phyloP scores from a whole-genome alignment of 176 grass and related monocot genomes.

The Alopecurus myosuroides region DNA sequence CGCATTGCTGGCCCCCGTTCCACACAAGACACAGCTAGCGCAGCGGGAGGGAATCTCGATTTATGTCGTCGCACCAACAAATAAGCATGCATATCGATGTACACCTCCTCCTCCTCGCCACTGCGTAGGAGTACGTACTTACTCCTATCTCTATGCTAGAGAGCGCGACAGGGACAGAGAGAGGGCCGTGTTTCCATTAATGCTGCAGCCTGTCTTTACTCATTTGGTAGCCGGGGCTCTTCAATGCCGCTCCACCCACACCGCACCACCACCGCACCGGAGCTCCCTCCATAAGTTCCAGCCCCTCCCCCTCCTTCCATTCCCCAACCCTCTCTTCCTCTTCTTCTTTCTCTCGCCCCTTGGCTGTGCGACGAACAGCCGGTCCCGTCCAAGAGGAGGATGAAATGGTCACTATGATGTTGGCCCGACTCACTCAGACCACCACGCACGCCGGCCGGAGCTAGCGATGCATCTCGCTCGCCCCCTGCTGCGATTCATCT shows the following conservation, averaged over 20 bases:
- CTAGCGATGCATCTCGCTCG: not conserved
- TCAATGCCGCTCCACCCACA: constrained; percentile 51
- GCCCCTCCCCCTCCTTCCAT: not conserved
- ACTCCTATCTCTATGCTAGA: no score
- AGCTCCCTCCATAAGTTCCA: constrained; percentile 32
- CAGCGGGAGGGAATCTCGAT: constrained; percentile 54
- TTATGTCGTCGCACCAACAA: constrained; percentile 65
- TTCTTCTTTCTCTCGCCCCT: not conserved
- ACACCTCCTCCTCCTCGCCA: not conserved
- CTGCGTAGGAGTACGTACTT: not conserved
- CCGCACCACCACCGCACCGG: not conserved
- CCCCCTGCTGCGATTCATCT: constrained; percentile 23
- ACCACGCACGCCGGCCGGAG: not conserved
- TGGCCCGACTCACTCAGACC: constrained; percentile 86
- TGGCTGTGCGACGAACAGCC: no score
- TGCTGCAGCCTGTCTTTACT: constrained; percentile 88
- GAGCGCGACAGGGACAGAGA: constrained; percentile 11
- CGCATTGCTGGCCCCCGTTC: constrained; percentile 34
- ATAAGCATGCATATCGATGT: constrained; percentile 41
- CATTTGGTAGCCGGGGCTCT: constrained; percentile 66
- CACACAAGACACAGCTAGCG: constrained; percentile 29
- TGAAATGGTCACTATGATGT: constrained; percentile 78
- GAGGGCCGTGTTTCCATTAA: constrained; percentile 65
- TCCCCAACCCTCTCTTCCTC: not conserved
- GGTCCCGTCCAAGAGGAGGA: not conserved